A percentile compares a stretch with the other conserved stretches of the same genome.
Conservation (phyloP, 2,329 filamentous ascomycete genomes). For the Pseudocercospora pini-densiflorae region DNA sequence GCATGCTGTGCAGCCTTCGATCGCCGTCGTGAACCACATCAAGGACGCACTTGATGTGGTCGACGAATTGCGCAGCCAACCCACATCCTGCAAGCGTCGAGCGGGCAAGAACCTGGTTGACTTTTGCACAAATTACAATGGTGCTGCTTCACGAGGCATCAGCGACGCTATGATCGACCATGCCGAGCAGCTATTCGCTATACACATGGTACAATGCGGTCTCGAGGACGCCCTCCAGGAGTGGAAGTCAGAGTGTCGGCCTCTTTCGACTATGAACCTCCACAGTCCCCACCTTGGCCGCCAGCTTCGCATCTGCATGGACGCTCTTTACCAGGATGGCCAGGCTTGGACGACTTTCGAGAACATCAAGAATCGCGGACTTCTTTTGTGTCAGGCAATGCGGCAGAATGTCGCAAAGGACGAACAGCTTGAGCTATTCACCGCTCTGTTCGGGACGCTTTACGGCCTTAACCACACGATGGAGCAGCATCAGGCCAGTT, state of each 20-base stretch:
- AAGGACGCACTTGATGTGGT: background rate
- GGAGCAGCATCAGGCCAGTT: slow-evolving; percentile 5
- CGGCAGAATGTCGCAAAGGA: slow-evolving; percentile 62
- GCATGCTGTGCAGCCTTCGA: background rate
- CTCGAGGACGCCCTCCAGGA: slow-evolving; percentile 57
- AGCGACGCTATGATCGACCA: slow-evolving; percentile 30
- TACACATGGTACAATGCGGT: slow-evolving; percentile 67
- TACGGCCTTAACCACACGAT: slow-evolving; percentile 8
- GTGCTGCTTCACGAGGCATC: slow-evolving; percentile 24
- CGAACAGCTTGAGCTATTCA: slow-evolving; percentile 30
- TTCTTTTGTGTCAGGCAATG: slow-evolving; percentile 66
- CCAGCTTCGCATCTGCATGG: slow-evolving; percentile 57
- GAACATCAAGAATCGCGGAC: slow-evolving; percentile 64
- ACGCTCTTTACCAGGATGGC: slow-evolving; percentile 52
- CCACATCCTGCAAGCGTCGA: slow-evolving; percentile 11
- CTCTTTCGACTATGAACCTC: slow-evolving; percentile 50
- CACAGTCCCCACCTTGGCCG: slow-evolving; percentile 36
- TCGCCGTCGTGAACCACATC: background rate
- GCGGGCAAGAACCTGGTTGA: slow-evolving; percentile 53
- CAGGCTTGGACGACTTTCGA: slow-evolving; percentile 68
- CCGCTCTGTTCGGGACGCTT: slow-evolving; percentile 16
- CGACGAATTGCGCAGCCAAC: background rate
- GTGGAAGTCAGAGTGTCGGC: slow-evolving; percentile 57
- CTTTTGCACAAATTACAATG: slow-evolving; percentile 57
- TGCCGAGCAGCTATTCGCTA: slow-evolving; percentile 61